phyloP scores from a whole-genome alignment of 2,329 filamentous ascomycete species.

The Fusarium sororula region DNA sequence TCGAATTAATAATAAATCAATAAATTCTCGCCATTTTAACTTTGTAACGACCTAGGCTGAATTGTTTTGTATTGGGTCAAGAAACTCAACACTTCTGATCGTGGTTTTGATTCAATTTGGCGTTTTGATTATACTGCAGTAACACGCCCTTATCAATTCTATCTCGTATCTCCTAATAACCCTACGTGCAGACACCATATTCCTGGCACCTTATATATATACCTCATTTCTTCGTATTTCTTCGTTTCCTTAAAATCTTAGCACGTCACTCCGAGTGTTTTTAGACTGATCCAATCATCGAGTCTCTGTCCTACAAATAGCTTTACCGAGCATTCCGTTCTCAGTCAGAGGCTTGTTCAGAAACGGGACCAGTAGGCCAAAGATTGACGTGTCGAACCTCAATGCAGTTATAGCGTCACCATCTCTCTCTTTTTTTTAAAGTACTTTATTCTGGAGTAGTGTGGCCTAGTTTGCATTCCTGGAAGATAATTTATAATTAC shows the following conservation, averaged over 20 bases:
- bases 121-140: neutral
- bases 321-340: constrained; percentile 23
- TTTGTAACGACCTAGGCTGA: neutral
- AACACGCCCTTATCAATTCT: neutral
- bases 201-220: neutral
- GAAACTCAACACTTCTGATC: neutral
- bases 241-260: neutral
- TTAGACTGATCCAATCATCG: neutral
- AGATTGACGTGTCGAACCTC: constrained; percentile 13
- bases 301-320: neutral
- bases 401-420: constrained; percentile 22
- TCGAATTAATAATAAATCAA: neutral
- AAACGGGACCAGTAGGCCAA: constrained; percentile 6
- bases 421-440: neutral
- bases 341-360: neutral
- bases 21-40: neutral
- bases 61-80: neutral
- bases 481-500: neutral
- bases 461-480: neutral
- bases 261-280: neutral
- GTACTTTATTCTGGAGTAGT: neutral
- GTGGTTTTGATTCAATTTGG: neutral
- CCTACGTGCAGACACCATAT: neutral
- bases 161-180: neutral
- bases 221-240: neutral